Conservation (phyloP, 75 land plant species). For the Pinus taeda region DNA sequence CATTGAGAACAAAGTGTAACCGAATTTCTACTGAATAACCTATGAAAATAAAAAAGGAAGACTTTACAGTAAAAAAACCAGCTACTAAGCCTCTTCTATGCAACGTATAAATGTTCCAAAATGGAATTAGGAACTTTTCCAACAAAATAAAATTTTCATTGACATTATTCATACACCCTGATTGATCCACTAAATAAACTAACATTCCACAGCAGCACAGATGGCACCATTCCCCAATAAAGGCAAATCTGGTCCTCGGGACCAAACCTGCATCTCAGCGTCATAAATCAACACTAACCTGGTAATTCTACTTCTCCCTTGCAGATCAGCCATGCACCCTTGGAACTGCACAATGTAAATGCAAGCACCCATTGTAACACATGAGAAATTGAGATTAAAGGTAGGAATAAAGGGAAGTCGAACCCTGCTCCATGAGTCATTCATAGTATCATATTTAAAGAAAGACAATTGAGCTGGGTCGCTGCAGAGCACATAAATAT, state of each 20-base stretch:
- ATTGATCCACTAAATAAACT: not conserved
- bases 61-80: no score
- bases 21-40: no score
- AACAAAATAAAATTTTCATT: no score
- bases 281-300: conserved; percentile 76
- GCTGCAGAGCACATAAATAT: conserved; percentile 76
- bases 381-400: conserved; percentile 57
- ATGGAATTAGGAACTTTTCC: no score
- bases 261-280: conserved; percentile 54
- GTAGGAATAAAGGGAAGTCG: conserved; percentile 70
- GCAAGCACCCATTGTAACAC: conserved; percentile 51
- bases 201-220: conserved; percentile 72
- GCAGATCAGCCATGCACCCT: conserved; percentile 63
- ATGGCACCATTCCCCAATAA: conserved; percentile 61
- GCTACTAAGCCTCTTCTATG: no score
- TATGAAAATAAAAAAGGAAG: no score
- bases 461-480: conserved; percentile 88
- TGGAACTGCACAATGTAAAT: conserved; percentile 61
- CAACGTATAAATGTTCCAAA: no score
- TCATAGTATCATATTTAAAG: conserved; percentile 64
- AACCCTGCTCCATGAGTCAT: conserved; percentile 59
- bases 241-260: conserved; percentile 66
- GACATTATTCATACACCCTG: no score
- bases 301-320: conserved; percentile 50
- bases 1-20: no score